Evolutionary conservation across 2,329 filamentous ascomycete species (phyloP), one percentile per base, ranked within the genome.

Genomic region (Colletotrichum plurivorum): DNA sequence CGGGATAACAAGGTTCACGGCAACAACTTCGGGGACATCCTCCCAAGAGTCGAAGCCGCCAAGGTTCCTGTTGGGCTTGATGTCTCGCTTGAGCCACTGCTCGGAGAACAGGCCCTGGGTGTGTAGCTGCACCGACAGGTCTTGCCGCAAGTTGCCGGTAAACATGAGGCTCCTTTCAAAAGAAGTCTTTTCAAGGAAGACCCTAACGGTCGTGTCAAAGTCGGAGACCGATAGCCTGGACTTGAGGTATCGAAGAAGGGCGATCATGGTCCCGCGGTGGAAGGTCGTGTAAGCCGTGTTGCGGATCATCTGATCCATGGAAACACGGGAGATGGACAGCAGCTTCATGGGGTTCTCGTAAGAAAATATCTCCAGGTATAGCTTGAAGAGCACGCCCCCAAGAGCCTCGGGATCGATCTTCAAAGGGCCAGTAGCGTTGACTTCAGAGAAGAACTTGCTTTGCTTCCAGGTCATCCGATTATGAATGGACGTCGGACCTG

Each of bases 291-390:
- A 79, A 1, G 63, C 63, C 8, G 63, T 66, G 6, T 54, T 70
- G 1, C 25, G 54, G 41, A 71, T 45, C 13, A 70, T 16, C 52
- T 69, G 64, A 13, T 58, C 45, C 27, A 59, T 43, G 25, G 39
- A 67, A 13, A 66, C 61, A 51, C 49, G 61, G 53, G 69, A 71
- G 12, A 54, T 12, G 51, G 48, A 25, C 53, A 63, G 43, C 18
- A 67, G 41, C 48, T 53, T 71, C 25, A 69, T 69, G 49, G 71
- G 62, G 53, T 82, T 78, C 71, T 86, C 84, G 22, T 76, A 55
- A 20, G 75, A 59, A 54, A 88, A 87, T 79, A 88, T 84, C 8
- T 79, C 73, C 13, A 78, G 71, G 71, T 87, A 87, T 2, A 85
- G 71, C 4, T 77, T 66, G 59, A 83, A 81, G 2, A 87, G 69